Percentiles rank a stretch among this genome's conserved stretches.
Conservation (phyloP, 1,284 basidiomycete genomes). For the Ganoderma meredithae region DNA sequence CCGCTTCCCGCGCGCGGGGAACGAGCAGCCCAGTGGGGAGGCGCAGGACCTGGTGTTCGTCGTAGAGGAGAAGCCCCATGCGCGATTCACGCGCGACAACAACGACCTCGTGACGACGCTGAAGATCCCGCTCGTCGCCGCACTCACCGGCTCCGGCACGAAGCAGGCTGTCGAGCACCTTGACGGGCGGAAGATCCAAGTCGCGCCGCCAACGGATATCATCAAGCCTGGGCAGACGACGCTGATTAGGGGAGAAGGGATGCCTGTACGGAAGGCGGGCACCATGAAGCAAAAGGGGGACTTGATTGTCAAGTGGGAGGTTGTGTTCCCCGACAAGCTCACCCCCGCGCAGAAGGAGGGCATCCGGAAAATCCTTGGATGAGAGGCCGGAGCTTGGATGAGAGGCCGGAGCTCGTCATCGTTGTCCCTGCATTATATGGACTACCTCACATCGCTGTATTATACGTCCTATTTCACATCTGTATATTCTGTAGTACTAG, state of each 20-base stretch:
- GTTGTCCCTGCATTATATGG: conserved; percentile 16
- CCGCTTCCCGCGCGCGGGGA: conserved; percentile 87
- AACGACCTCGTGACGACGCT: conserved; percentile 78
- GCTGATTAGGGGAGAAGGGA: conserved; percentile 80
- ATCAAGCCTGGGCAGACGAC: conserved; percentile 85
- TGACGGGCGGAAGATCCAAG: conserved; percentile 81
- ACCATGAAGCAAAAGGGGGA: conserved; percentile 81
- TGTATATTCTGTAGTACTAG: conserved; percentile 23
- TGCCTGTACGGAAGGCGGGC: conserved; percentile 90
- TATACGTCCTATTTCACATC: conserved; percentile 11
- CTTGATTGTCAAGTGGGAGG: conserved; percentile 83
- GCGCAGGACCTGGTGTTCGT: conserved; percentile 90
- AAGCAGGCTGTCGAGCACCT: conserved; percentile 71
- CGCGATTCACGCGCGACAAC: conserved; percentile 77
- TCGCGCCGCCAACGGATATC: conserved; percentile 72
- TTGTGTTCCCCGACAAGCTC: conserved; percentile 83
- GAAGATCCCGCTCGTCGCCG: conserved; percentile 83
- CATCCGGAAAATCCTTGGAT: conserved; percentile 70
- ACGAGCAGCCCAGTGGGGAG: conserved; percentile 80
- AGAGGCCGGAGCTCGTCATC: conserved; percentile 8
- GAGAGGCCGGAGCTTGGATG: conserved; percentile 26
- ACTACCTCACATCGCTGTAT: conserved; percentile 21
- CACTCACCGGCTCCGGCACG: conserved; percentile 65
- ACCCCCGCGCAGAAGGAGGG: conserved; percentile 82
- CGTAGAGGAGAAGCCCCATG: conserved; percentile 90